Evolutionary conservation across 495 filamentous ascomycete species (phyloP).

Genomic region (Lasiosphaeria ovina): DNA sequence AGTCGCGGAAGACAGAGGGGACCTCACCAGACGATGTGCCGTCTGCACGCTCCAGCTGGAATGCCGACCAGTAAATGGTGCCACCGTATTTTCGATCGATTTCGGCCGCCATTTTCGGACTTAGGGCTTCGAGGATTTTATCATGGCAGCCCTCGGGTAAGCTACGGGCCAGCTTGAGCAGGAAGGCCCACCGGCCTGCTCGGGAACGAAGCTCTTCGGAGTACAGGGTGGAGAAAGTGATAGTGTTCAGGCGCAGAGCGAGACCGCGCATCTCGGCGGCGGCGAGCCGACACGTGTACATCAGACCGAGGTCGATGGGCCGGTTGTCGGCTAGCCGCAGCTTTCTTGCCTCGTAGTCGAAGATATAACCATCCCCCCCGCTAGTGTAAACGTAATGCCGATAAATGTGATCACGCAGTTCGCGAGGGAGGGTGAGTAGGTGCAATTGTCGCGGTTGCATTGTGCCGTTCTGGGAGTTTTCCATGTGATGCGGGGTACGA

Average conservation of each 20-base stretch:
- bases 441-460: too few relatives aligned
- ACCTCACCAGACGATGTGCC: too few relatives aligned
- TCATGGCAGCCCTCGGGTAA: neutral
- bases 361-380: neutral
- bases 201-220: neutral
- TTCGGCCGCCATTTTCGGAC: too few relatives aligned
- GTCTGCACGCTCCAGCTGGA: too few relatives aligned
- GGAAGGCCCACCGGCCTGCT: conserved; percentile 4
- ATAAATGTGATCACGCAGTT: neutral
- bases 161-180: neutral
- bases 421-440: neutral
- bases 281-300: neutral
- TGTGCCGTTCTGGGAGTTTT: too few relatives aligned
- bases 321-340: neutral
- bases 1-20: too few relatives aligned
- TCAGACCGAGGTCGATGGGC: conserved; percentile 1
- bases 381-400: neutral
- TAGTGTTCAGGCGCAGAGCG: conserved; percentile 4
- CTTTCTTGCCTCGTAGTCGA: neutral
- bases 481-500: too few relatives aligned
- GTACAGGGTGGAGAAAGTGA: neutral
- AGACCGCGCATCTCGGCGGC: conserved; percentile 5
- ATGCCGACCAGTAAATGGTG: too few relatives aligned
- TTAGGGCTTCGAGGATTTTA: too few relatives aligned
- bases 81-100: too few relatives aligned